Conservation (phyloP, 78 protist genomes). For the Emiliania huxleyi region DNA sequence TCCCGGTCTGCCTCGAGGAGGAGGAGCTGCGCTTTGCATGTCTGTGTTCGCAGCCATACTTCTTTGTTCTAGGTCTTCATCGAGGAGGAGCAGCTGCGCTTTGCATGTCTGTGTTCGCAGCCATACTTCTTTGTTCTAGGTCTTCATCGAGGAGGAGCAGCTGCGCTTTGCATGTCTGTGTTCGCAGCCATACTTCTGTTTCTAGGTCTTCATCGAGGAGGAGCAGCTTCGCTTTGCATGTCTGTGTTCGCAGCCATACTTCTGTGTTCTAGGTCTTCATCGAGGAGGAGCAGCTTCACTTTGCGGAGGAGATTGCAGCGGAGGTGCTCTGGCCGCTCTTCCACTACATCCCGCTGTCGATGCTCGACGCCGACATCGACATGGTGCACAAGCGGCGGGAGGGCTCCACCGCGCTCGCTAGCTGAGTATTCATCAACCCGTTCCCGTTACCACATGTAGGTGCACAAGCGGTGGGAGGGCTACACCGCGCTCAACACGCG, state of each 20-base stretch:
- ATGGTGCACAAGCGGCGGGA: conserved; percentile 51
- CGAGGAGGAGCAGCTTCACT: not conserved
- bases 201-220: too few species aligned
- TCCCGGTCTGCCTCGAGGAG: not conserved
- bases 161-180: too few species aligned
- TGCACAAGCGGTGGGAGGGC: conserved; percentile 49
- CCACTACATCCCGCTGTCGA: conserved; percentile 65
- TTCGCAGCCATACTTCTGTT: too few species aligned
- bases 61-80: not conserved
- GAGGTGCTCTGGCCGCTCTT: conserved; percentile 79
- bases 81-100: too few species aligned
- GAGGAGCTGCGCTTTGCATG: not conserved
- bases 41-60: too few species aligned
- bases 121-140: too few species aligned
- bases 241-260: too few species aligned
- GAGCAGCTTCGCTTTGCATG: too few species aligned
- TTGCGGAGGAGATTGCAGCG: not conserved
- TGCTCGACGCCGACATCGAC: not conserved
- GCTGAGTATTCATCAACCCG: not conserved
- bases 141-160: too few species aligned
- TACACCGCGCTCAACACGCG: conserved; percentile 53
- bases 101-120: too few species aligned
- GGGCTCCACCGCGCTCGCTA: not conserved
- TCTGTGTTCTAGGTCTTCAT: not conserved
- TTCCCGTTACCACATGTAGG: too few species aligned